These are phyloP conservation scores for Jacaranda mimosifolia DNA, from an alignment of 257 asterid species.

Conservation along the genomic window DNA sequence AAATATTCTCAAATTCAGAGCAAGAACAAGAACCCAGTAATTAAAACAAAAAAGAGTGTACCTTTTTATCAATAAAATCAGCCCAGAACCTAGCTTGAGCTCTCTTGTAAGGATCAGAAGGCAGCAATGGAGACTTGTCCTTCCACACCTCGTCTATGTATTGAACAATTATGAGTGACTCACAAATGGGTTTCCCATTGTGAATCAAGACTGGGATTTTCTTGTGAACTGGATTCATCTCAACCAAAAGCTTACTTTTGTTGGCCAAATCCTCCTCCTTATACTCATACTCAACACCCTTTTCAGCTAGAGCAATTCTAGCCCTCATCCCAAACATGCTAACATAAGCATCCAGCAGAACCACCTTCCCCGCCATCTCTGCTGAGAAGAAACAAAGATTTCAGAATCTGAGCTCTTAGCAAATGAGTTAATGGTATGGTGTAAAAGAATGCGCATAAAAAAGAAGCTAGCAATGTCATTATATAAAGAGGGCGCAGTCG, in stretches of 20 bases:
- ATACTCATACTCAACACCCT: constrained; percentile 47
- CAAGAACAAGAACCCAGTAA: neutral
- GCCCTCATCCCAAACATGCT: constrained; percentile 53
- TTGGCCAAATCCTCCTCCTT: constrained; percentile 46
- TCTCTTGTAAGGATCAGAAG: constrained; percentile 52
- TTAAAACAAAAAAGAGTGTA: neutral
- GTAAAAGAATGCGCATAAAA: no score
- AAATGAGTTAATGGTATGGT: no score
- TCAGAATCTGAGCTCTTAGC: neutral
- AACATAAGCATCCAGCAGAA: constrained; percentile 31
- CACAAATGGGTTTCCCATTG: constrained; percentile 63
- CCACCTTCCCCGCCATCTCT: constrained; percentile 32
- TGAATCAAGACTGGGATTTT: constrained; percentile 57
- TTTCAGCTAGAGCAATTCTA: constrained; percentile 49
- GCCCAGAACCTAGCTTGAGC: constrained; percentile 50
- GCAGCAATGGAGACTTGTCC: constrained; percentile 47
- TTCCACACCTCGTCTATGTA: constrained; percentile 68
- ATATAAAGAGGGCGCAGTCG: no score
- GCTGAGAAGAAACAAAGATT: neutral
- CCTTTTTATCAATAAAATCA: constrained; percentile 41
- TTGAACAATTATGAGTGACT: constrained; percentile 55
- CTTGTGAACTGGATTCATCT: constrained; percentile 59
- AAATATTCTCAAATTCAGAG: neutral
- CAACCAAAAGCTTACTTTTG: constrained; percentile 48
- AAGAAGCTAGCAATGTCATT: no score